These are phyloP conservation scores for Penicillium janthinellum DNA, from an alignment of 2,329 filamentous ascomycete species.

Conservation along the genomic window DNA sequence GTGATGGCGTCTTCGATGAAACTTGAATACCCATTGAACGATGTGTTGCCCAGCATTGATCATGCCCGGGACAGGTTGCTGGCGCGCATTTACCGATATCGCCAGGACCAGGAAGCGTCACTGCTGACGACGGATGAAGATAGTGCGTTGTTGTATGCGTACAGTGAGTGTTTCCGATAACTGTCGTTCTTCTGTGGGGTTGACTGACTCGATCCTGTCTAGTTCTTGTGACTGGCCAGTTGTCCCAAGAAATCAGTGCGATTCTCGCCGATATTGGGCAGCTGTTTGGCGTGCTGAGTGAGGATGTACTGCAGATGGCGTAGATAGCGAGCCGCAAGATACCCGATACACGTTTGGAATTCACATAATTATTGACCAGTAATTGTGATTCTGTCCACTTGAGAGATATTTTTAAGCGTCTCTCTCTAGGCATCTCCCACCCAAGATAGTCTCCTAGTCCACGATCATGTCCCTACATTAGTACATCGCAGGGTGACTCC, in stretches of 20 bases:
- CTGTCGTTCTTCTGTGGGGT: background rate
- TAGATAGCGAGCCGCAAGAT: slow-evolving; percentile 27
- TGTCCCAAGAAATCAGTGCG: slow-evolving; percentile 58
- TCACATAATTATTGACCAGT: background rate
- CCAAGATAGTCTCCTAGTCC: no score
- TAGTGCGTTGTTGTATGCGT: slow-evolving; percentile 90
- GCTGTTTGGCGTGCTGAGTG: slow-evolving; percentile 63
- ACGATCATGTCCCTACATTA: background rate
- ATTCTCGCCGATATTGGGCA: slow-evolving; percentile 59
- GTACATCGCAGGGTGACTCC: slow-evolving; percentile 7
- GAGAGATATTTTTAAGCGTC: background rate
- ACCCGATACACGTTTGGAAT: background rate
- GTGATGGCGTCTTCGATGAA: slow-evolving; percentile 93
- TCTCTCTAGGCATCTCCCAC: background rate
- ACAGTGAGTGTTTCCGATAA: slow-evolving; percentile 56
- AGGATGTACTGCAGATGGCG: slow-evolving; percentile 62
- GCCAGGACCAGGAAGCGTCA: slow-evolving; percentile 64
- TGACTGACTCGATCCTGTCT: slow-evolving; percentile 7
- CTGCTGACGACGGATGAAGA: slow-evolving; percentile 59
- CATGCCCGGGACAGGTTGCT: slow-evolving; percentile 79
- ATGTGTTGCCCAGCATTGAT: slow-evolving; percentile 81
- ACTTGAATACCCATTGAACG: slow-evolving; percentile 88
- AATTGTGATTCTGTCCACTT: background rate
- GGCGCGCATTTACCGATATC: slow-evolving; percentile 83
- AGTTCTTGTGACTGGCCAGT: slow-evolving; percentile 65